Evolutionary conservation across 2,329 filamentous ascomycete genomes (phyloP).

Genomic region (Monosporascus sp.): DNA sequence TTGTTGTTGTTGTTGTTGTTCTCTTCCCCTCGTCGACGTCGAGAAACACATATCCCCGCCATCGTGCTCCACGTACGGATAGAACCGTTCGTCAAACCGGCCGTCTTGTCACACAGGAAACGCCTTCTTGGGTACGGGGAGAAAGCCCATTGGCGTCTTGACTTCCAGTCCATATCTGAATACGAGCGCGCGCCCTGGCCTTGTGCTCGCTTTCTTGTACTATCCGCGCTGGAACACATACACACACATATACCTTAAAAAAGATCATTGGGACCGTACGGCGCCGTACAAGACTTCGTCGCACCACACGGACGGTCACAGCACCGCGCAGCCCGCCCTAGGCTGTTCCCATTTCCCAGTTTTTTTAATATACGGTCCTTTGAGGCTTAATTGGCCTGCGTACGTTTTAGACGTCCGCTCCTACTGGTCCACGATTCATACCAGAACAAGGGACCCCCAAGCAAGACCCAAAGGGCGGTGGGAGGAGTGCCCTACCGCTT

Average conservation of each 20-base stretch:
- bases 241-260: conserved; percentile 16
- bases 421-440: conserved; percentile 22
- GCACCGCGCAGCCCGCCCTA: conserved; percentile 23
- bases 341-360: conserved; percentile 18
- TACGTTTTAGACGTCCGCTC: conserved; percentile 17
- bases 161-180: conserved; percentile 23
- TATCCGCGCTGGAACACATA: conserved; percentile 17
- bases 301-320: conserved; percentile 27
- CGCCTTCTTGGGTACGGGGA: conserved; percentile 29
- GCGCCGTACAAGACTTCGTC: conserved; percentile 22
- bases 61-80: conserved; percentile 24
- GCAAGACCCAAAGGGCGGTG: conserved; percentile 20
- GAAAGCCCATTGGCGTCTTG: conserved; percentile 27
- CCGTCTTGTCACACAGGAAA: conserved; percentile 26
- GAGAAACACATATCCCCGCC: conserved; percentile 20
- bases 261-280: conserved; percentile 4
- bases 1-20: conserved; percentile 16
- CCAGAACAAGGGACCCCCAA: conserved; percentile 17
- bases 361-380: conserved; percentile 14
- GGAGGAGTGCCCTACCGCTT: conserved; percentile 12
- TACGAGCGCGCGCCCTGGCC: conserved; percentile 24
- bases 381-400: conserved; percentile 25
- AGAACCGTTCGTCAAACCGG: conserved; percentile 23
- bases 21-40: not conserved
- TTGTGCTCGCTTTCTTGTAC: conserved; percentile 19